Conservation (phyloP, 2,329 filamentous ascomycete genomes). For the Lachnellula occidentalis region DNA sequence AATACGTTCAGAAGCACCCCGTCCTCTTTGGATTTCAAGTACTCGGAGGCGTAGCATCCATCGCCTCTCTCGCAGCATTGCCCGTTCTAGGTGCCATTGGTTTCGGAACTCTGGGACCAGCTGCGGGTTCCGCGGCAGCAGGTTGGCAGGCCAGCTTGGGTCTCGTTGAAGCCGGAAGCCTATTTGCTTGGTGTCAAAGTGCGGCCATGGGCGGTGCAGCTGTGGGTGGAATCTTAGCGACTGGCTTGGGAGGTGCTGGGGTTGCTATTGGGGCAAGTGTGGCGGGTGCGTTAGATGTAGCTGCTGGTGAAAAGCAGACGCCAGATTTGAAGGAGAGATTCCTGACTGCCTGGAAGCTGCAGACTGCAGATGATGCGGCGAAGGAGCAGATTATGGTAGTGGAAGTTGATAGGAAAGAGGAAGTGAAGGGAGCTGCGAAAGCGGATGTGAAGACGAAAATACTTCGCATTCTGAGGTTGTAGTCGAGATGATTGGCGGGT, state of each 20-base stretch:
- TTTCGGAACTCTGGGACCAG: conserved; percentile 22
- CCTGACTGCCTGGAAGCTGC: conserved; percentile 10
- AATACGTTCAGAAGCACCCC: conserved; percentile 10
- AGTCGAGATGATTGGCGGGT: background rate
- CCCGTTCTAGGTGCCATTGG: conserved; percentile 21
- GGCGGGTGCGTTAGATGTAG: conserved; percentile 10
- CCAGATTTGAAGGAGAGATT: conserved; percentile 14
- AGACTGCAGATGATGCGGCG: too few species aligned
- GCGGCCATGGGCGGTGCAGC: conserved; percentile 26
- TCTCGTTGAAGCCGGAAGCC: conserved; percentile 24
- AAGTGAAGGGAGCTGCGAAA: background rate
- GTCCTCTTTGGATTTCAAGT: conserved; percentile 10
- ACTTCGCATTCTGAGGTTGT: background rate
- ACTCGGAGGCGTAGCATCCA: conserved; percentile 1
- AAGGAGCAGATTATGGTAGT: conserved; percentile 1
- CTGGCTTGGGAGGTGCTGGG: conserved; percentile 12
- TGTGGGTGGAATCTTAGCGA: conserved; percentile 17
- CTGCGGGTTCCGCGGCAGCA: conserved; percentile 21
- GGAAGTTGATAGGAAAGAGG: background rate
- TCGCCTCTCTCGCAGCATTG: conserved; percentile 10
- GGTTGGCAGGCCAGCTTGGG: conserved; percentile 26
- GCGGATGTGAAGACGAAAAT: background rate
- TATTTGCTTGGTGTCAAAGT: conserved; percentile 30
- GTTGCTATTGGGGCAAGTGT: conserved; percentile 11
- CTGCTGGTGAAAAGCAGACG: background rate